Conservation (phyloP, 2,329 filamentous ascomycete species). For the Cordyceps militaris region DNA sequence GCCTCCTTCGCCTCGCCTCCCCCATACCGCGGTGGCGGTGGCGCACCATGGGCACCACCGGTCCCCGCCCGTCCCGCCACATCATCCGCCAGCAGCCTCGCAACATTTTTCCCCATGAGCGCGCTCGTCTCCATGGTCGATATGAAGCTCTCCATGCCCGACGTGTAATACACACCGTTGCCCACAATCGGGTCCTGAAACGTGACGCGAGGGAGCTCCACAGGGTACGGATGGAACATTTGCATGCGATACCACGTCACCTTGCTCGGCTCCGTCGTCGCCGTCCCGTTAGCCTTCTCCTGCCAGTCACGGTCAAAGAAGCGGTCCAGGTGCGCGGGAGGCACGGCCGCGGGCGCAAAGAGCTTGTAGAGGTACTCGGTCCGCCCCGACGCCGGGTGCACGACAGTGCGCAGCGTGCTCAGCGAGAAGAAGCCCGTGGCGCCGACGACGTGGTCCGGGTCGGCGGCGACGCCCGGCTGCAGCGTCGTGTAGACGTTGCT, state of each 20-base stretch:
- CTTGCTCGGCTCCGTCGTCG: conserved; percentile 23
- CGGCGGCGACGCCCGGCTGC: conserved; percentile 46
- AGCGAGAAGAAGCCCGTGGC: conserved; percentile 79
- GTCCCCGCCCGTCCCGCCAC: conserved; percentile 27
- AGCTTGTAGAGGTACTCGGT: conserved; percentile 59
- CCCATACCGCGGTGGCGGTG: no score
- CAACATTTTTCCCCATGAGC: conserved; percentile 83
- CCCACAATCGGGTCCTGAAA: conserved; percentile 76
- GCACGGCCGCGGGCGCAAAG: conserved; percentile 51
- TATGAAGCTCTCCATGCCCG: conserved; percentile 85
- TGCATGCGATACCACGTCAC: conserved; percentile 75
- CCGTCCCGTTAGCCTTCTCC: conserved; percentile 28
- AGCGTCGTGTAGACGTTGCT: conserved; percentile 79
- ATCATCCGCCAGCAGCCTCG: conserved; percentile 60
- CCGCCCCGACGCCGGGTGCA: conserved; percentile 50
- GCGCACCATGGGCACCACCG: conserved; percentile 11
- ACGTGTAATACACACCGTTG: conserved; percentile 61
- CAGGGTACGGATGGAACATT: conserved; percentile 78
- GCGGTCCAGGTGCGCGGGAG: conserved; percentile 43
- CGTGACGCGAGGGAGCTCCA: conserved; percentile 73
- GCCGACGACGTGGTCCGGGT: conserved; percentile 55
- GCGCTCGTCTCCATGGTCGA: conserved; percentile 97
- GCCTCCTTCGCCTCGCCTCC: neutral
- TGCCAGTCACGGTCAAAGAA: conserved; percentile 45
- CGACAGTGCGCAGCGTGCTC: conserved; percentile 59